Evolutionary conservation across 768 basidiomycete genomes (phyloP).

Genomic region (Boletus tylopilopsis): DNA sequence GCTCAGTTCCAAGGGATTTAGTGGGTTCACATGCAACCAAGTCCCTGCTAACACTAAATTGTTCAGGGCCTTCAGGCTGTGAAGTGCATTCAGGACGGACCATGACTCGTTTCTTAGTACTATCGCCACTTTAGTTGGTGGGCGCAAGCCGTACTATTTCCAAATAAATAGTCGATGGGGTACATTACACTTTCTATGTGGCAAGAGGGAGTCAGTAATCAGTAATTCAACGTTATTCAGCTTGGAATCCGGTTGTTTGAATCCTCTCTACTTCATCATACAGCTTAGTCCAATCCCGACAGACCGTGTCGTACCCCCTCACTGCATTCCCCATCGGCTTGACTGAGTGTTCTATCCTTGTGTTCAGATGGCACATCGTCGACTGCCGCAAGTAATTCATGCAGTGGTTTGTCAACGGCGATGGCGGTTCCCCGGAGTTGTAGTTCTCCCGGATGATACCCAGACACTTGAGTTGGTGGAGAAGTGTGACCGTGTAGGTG

Average conservation of each 20-base stretch:
- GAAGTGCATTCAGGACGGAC: no score
- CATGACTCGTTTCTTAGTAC: no score
- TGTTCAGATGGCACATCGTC: constrained; percentile 12
- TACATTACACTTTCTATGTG: not conserved
- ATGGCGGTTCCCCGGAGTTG: not conserved
- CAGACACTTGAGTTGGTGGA: constrained; percentile 13
- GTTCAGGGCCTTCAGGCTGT: not conserved
- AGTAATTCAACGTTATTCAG: not conserved
- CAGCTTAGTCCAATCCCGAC: constrained; percentile 13
- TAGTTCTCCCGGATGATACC: constrained; percentile 9
- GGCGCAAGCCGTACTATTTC: no score
- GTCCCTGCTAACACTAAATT: no score
- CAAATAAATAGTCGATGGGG: not conserved
- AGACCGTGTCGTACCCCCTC: constrained; percentile 11
- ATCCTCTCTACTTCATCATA: constrained; percentile 11
- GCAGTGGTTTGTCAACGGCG: constrained; percentile 9
- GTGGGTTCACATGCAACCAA: not conserved
- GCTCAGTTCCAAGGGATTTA: not conserved
- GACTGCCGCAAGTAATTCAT: constrained; percentile 12
- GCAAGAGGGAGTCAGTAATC: no score
- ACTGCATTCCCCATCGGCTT: constrained; percentile 3
- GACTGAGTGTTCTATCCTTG: constrained; percentile 10
- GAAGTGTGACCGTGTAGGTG: constrained; percentile 11
- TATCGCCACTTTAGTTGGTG: no score
- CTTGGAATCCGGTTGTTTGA: not conserved